phyloP scores from a whole-genome alignment of 352 stramenopile genomes.

The Phytophthora cajani region DNA sequence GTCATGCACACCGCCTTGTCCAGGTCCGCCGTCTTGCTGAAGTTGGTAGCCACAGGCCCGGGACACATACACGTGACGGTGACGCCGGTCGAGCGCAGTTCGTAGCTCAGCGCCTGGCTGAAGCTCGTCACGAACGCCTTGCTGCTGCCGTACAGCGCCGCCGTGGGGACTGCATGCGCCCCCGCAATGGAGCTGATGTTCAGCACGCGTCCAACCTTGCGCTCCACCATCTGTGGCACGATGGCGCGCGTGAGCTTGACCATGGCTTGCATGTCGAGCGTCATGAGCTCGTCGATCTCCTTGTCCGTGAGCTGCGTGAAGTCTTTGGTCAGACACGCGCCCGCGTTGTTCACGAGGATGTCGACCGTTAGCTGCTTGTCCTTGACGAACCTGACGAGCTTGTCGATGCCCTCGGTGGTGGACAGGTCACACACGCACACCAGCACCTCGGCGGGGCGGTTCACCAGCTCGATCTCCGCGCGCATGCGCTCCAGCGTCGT shows the following conservation, averaged over 20 bases:
- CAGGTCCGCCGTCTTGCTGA: constrained; percentile 49
- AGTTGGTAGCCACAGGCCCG: constrained; percentile 77
- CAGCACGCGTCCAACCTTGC: constrained; percentile 74
- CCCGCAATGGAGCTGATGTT: constrained; percentile 80
- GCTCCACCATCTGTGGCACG: constrained; percentile 75
- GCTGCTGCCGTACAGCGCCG: constrained; percentile 79
- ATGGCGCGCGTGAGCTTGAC: constrained; percentile 70
- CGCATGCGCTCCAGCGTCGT: constrained; percentile 73
- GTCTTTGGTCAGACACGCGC: constrained; percentile 43
- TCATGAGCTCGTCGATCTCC: constrained; percentile 70
- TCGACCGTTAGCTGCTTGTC: constrained; percentile 75
- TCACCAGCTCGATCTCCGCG: constrained; percentile 75
- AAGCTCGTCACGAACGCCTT: constrained; percentile 83
- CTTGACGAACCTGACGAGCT: constrained; percentile 60
- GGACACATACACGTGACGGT: constrained; percentile 84
- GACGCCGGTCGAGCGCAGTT: constrained; percentile 76
- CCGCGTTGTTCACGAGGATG: constrained; percentile 88
- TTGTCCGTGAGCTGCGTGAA: constrained; percentile 51
- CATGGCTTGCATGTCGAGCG: constrained; percentile 71
- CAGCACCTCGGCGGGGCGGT: constrained; percentile 62
- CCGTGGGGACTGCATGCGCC: constrained; percentile 56
- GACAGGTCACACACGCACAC: constrained; percentile 70
- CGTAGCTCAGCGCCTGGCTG: constrained; percentile 82
- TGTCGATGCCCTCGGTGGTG: constrained; percentile 57
- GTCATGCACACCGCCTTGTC: constrained; percentile 50